Percentiles rank a stretch among this genome's conserved stretches.
Evolutionary conservation across 371 early-diverging fungal genomes (phyloP).

Genomic region (Entomophthora muscae): DNA sequence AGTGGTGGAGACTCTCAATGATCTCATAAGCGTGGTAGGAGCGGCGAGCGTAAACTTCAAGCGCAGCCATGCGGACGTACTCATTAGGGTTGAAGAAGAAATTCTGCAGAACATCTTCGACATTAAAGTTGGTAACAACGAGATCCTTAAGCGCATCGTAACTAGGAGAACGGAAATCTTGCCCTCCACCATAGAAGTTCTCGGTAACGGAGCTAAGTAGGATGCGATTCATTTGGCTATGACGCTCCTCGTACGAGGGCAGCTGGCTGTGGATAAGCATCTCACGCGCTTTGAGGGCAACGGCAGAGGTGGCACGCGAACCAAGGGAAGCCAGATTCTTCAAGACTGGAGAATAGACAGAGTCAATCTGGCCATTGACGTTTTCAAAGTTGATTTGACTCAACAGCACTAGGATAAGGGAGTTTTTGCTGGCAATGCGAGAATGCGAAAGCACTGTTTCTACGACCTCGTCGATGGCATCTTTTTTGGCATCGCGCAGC

Average conservation of each 20-base stretch:
- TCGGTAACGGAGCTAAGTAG: slow-evolving; percentile 62
- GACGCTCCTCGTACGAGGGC: no score
- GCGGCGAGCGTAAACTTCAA: no score
- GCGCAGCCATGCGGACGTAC: slow-evolving; percentile 67
- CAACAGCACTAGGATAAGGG: slow-evolving; percentile 51
- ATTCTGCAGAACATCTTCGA: slow-evolving; percentile 83
- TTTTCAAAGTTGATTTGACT: no score
- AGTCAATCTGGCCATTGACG: no score
- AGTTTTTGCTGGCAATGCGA: slow-evolving; percentile 61
- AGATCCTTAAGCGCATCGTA: slow-evolving; percentile 72
- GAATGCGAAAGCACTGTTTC: slow-evolving; percentile 62
- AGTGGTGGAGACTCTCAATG: slow-evolving; percentile 55
- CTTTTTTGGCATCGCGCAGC: slow-evolving; percentile 71
- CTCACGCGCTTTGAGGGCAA: no score
- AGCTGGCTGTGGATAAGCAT: no score
- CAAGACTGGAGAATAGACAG: slow-evolving; percentile 56
- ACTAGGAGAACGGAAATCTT: slow-evolving; percentile 46
- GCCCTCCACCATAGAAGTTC: slow-evolving; percentile 52
- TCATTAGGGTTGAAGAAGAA: slow-evolving; percentile 79
- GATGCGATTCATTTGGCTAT: slow-evolving; percentile 63
- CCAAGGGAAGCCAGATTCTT: slow-evolving; percentile 67
- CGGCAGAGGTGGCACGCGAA: slow-evolving; percentile 62
- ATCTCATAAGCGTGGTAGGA: slow-evolving; percentile 92
- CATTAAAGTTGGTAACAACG: no score
- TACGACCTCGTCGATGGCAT: slow-evolving; percentile 56